Evolutionary conservation across 2,329 filamentous ascomycete genomes (phyloP).

Genomic region (Cladosporium cucumerinum): DNA sequence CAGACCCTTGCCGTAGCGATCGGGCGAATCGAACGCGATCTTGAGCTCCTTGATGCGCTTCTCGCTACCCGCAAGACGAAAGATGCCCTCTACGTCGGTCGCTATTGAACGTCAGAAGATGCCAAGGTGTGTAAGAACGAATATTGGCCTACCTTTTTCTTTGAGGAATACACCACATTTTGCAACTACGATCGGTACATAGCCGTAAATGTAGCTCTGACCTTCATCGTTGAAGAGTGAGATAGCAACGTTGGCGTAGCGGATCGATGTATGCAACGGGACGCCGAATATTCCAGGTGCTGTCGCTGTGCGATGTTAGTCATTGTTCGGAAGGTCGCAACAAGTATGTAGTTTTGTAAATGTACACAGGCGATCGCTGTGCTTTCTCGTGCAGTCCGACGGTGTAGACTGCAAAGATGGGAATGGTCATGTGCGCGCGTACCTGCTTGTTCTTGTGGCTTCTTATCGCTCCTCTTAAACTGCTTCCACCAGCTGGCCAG

Average conservation of each 20-base stretch:
- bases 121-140: neutral
- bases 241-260: slow-evolving; percentile 96
- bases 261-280: slow-evolving; percentile 88
- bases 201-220: slow-evolving; percentile 96
- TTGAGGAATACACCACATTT: slow-evolving; percentile 98
- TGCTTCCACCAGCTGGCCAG: slow-evolving; percentile 96
- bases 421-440: slow-evolving; percentile 28
- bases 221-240: slow-evolving; percentile 90
- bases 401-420: neutral
- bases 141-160: slow-evolving; percentile 75
- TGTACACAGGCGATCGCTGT: neutral
- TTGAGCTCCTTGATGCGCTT: slow-evolving; percentile 98
- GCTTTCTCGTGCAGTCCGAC: neutral
- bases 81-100: slow-evolving; percentile 92
- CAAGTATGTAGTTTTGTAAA: neutral
- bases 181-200: slow-evolving; percentile 95
- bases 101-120: slow-evolving; percentile 51
- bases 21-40: slow-evolving; percentile 85
- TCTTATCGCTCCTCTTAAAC: slow-evolving; percentile 69
- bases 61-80: slow-evolving; percentile 90
- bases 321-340: neutral
- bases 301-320: slow-evolving; percentile 10
- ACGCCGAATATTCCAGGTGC: slow-evolving; percentile 85
- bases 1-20: slow-evolving; percentile 91
- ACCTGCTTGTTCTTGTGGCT: slow-evolving; percentile 63